A percentile compares a stretch with the other conserved stretches of the same genome.
phyloP scores from a whole-genome alignment of 768 basidiomycete species.

The Galerina marginata region DNA sequence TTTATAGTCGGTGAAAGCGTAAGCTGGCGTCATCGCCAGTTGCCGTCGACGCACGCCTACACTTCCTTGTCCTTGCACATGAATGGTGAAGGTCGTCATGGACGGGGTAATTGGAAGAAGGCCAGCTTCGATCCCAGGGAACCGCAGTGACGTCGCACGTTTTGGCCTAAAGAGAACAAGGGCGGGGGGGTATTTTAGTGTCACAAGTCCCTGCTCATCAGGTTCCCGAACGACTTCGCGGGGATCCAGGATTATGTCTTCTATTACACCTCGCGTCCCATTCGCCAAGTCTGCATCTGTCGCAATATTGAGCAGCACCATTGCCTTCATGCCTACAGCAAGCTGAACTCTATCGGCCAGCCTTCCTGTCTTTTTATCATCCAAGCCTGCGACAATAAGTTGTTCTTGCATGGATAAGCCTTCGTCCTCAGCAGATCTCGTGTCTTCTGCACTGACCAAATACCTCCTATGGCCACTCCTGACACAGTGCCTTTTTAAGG shows the following conservation, averaged over 20 bases:
- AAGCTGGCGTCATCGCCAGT: constrained; percentile 35
- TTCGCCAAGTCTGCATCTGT: too few relatives aligned
- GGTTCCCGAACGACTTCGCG: constrained; percentile 25
- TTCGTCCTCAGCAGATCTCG: not conserved
- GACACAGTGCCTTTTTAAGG: constrained; percentile 24
- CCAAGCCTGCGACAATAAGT: not conserved
- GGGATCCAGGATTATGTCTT: constrained; percentile 36
- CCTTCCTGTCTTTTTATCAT: constrained; percentile 16
- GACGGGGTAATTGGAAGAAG: constrained; percentile 30
- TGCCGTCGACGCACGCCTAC: constrained; percentile 26
- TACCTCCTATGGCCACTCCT: constrained; percentile 24
- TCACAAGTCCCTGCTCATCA: not conserved
- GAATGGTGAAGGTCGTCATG: constrained; percentile 8
- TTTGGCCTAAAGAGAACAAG: constrained; percentile 37
- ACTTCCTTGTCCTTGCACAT: not conserved
- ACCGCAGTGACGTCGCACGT: constrained; percentile 11
- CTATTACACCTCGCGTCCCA: constrained; percentile 40
- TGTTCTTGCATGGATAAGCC: not conserved
- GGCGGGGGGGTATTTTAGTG: constrained; percentile 35
- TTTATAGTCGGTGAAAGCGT: constrained; percentile 47
- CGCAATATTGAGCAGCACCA: constrained; percentile 41
- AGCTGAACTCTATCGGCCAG: constrained; percentile 31
- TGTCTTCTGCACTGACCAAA: constrained; percentile 34
- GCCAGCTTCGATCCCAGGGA: constrained; percentile 31
- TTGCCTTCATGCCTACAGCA: constrained; percentile 40